A percentile compares a stretch with the other conserved stretches of the same genome.
Evolutionary conservation across 352 stramenopile species (phyloP).

Genomic region (Phytopythium helicoides): DNA sequence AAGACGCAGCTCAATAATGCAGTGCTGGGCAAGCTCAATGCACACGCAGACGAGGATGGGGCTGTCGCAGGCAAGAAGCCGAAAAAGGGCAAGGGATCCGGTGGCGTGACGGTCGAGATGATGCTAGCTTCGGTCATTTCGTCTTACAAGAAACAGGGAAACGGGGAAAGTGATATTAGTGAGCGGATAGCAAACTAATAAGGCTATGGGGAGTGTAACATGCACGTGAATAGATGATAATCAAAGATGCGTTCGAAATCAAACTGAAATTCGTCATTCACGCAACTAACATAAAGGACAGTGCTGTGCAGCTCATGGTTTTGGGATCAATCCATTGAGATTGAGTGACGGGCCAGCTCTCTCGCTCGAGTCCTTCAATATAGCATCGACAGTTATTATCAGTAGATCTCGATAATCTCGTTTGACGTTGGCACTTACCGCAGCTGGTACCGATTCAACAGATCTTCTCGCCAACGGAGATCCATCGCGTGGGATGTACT

Average conservation of each 20-base stretch:
- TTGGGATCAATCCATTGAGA: not conserved
- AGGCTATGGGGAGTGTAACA: not conserved
- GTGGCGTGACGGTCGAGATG: conserved; percentile 73
- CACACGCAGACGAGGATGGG: conserved; percentile 24
- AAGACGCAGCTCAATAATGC: conserved; percentile 89
- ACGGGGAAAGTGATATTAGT: not conserved
- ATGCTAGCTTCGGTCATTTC: conserved; percentile 76
- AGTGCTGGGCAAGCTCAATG: conserved; percentile 82
- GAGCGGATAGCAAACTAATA: conserved; percentile 7
- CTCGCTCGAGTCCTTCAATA: too few species aligned
- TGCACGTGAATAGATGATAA: not conserved
- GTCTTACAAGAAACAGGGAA: conserved; percentile 43
- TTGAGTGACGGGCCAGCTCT: too few species aligned
- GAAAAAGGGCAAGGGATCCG: conserved; percentile 21
- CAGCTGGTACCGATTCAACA: too few species aligned
- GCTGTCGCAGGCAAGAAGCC: conserved; percentile 5
- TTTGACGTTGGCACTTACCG: too few species aligned
- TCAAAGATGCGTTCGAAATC: not conserved
- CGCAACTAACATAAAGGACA: too few species aligned
- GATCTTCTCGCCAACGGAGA: too few species aligned
- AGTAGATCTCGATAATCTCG: too few species aligned
- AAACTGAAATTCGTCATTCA: not conserved
- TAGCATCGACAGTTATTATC: too few species aligned
- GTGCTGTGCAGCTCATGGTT: too few species aligned
- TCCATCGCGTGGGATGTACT: too few species aligned